A percentile compares a stretch with the other conserved stretches of the same genome.
phyloP scores from a whole-genome alignment of 2,329 filamentous ascomycete species.

The Fusarium sacchari region DNA sequence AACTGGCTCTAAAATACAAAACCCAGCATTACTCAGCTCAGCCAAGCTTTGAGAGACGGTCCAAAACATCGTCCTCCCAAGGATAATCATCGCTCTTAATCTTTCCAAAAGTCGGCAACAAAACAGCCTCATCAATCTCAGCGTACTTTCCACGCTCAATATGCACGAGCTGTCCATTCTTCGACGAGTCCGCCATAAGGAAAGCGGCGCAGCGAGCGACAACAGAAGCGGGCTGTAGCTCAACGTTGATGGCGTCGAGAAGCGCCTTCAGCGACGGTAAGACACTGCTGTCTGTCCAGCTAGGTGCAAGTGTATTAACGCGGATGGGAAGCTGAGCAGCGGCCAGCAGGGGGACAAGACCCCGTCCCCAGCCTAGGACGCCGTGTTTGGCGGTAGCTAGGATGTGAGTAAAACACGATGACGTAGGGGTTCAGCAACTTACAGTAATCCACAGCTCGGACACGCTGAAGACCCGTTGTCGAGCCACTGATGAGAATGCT shows the following conservation, averaged over 20 bases:
- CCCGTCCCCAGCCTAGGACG: slow-evolving; percentile 63
- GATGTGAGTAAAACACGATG: slow-evolving; percentile 1
- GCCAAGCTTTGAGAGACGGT: slow-evolving; percentile 21
- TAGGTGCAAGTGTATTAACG: slow-evolving; percentile 65
- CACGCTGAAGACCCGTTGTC: slow-evolving; percentile 59
- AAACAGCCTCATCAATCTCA: slow-evolving; percentile 62
- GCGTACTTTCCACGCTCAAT: slow-evolving; percentile 58
- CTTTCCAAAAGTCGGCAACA: slow-evolving; percentile 48
- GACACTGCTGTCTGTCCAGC: slow-evolving; percentile 63
- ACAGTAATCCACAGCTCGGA: slow-evolving; percentile 63
- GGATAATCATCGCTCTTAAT: slow-evolving; percentile 48
- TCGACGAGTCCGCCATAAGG: slow-evolving; percentile 58
- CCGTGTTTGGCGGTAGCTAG: slow-evolving; percentile 64
- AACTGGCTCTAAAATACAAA: not conserved
- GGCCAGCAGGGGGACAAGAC: slow-evolving; percentile 53
- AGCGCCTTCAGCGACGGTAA: slow-evolving; percentile 51
- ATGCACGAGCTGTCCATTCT: slow-evolving; percentile 65
- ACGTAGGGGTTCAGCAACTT: slow-evolving; percentile 9
- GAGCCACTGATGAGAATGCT: slow-evolving; percentile 66
- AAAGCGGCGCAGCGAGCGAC: slow-evolving; percentile 61
- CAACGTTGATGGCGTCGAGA: slow-evolving; percentile 52
- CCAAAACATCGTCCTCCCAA: slow-evolving; percentile 51
- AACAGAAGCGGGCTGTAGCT: slow-evolving; percentile 55
- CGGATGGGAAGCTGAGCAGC: slow-evolving; percentile 57
- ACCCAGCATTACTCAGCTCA: no score